Percentiles rank a stretch among this genome's conserved stretches.
phyloP scores from a whole-genome alignment of 805 yeast species.

The Alloascoidea hylecoeti region DNA sequence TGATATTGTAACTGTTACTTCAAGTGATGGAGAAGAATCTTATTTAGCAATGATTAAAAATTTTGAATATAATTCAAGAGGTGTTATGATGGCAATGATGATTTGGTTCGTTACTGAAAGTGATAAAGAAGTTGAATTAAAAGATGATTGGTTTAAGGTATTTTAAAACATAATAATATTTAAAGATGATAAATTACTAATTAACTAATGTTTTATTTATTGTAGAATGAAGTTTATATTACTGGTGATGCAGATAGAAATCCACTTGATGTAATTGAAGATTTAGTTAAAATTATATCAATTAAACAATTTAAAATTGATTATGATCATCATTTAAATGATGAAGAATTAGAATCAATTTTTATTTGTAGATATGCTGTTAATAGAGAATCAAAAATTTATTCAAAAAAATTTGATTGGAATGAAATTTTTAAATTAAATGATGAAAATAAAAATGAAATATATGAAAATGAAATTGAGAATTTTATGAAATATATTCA shows the following conservation, averaged over 20 bases:
- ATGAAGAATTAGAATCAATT: too few species aligned
- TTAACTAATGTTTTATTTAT: too few species aligned
- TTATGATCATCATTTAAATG: too few species aligned
- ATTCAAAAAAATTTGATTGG: not conserved
- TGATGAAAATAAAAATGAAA: too few species aligned
- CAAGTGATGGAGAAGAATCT: slow-evolving; percentile 4
- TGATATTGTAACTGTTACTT: slow-evolving; percentile 7
- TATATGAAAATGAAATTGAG: too few species aligned
- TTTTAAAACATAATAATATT: not conserved
- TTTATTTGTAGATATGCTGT: not conserved
- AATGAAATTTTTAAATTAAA: not conserved
- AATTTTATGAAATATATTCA: too few species aligned
- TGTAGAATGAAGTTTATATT: slow-evolving; percentile 6
- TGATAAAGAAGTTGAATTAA: slow-evolving; percentile 3
- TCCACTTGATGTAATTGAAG: slow-evolving; percentile 6
- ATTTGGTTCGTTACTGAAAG: slow-evolving; percentile 7
- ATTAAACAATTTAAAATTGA: too few species aligned
- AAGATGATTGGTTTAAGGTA: not conserved
- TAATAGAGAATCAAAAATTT: not conserved
- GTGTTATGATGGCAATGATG: slow-evolving; percentile 5
- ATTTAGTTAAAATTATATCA: too few species aligned
- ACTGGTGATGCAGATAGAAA: slow-evolving; percentile 7
- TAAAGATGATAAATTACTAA: not conserved
- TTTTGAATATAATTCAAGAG: slow-evolving; percentile 6
- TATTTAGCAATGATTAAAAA: slow-evolving; percentile 7